Evolutionary conservation across 768 basidiomycete species (phyloP).

Genomic region (Pleurotus tuoliensis): DNA sequence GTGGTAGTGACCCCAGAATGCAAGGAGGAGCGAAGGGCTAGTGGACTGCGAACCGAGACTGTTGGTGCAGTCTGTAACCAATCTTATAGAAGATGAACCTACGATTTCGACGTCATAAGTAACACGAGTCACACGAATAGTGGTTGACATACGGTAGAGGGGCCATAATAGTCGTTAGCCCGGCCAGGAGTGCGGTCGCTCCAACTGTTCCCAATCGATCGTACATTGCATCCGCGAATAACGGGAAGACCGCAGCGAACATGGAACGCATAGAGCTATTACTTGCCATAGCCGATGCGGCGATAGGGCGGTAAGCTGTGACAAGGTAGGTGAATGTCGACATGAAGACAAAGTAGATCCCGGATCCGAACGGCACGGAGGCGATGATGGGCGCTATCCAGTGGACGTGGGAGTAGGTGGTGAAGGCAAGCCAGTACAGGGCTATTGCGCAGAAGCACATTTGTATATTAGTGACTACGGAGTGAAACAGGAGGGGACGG

Average conservation of each 20-base stretch:
- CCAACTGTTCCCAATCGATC: slow-evolving; percentile 64
- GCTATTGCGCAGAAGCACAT: slow-evolving; percentile 25
- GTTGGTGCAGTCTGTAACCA: slow-evolving; percentile 38
- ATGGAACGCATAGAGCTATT: slow-evolving; percentile 62
- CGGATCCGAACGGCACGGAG: slow-evolving; percentile 60
- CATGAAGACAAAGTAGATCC: slow-evolving; percentile 66
- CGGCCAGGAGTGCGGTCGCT: slow-evolving; percentile 67
- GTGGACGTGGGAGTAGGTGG: slow-evolving; percentile 41
- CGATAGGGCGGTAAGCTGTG: slow-evolving; percentile 63
- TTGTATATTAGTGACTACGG: slow-evolving; percentile 21
- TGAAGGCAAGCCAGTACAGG: slow-evolving; percentile 63
- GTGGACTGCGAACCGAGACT: slow-evolving; percentile 35
- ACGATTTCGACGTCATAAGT: not conserved
- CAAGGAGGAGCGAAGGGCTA: not conserved
- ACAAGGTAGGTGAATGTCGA: slow-evolving; percentile 71
- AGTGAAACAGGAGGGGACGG: slow-evolving; percentile 39
- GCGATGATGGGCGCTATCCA: slow-evolving; percentile 68
- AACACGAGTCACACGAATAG: not conserved
- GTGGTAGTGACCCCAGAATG: too few species aligned
- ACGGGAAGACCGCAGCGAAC: slow-evolving; percentile 62
- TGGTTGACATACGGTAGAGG: slow-evolving; percentile 51
- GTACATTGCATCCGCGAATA: slow-evolving; percentile 68
- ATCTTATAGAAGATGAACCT: slow-evolving; percentile 48
- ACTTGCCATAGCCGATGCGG: slow-evolving; percentile 64
- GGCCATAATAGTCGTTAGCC: slow-evolving; percentile 55